These are phyloP conservation scores for Verticillium zaregamsianum DNA, from an alignment of 2,329 filamentous ascomycete genomes.

Conservation along the genomic window DNA sequence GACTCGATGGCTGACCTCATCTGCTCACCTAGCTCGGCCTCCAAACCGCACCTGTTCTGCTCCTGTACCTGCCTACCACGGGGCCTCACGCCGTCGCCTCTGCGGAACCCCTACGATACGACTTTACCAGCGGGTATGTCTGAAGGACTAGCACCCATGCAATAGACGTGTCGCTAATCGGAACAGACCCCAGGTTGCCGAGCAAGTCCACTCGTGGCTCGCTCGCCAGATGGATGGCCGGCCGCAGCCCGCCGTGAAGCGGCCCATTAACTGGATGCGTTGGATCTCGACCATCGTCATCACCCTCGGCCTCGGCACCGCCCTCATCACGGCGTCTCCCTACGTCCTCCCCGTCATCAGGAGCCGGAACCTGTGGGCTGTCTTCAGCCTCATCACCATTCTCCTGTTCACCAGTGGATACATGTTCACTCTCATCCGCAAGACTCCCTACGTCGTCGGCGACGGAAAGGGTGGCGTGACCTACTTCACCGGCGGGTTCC, in stretches of 20 bases:
- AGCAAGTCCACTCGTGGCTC: conserved; percentile 76
- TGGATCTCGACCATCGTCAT: conserved; percentile 65
- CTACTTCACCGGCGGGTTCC: conserved; percentile 90
- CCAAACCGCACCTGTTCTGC: conserved; percentile 87
- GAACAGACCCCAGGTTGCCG: conserved; percentile 66
- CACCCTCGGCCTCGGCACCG: conserved; percentile 65
- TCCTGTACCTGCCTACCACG: conserved; percentile 80
- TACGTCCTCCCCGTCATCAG: conserved; percentile 78
- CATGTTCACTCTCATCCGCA: conserved; percentile 99
- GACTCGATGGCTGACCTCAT: conserved; percentile 4
- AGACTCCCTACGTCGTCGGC: conserved; percentile 85
- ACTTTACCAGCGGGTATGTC: conserved; percentile 75
- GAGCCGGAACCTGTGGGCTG: conserved; percentile 92
- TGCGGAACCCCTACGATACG: conserved; percentile 69
- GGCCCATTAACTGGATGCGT: conserved; percentile 83
- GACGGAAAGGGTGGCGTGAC: conserved; percentile 81
- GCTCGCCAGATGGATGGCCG: conserved; percentile 72
- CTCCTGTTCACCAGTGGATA: conserved; percentile 93
- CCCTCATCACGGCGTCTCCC: conserved; percentile 67
- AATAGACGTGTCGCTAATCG: conserved; percentile 5
- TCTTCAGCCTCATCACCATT: conserved; percentile 80
- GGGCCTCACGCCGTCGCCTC: conserved; percentile 74
- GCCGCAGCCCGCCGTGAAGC: conserved; percentile 71
- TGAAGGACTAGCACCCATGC: neutral
- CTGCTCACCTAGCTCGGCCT: conserved; percentile 67